Evolutionary conservation across 306 rosid genomes (phyloP).

Genomic region (Castanea crenata): DNA sequence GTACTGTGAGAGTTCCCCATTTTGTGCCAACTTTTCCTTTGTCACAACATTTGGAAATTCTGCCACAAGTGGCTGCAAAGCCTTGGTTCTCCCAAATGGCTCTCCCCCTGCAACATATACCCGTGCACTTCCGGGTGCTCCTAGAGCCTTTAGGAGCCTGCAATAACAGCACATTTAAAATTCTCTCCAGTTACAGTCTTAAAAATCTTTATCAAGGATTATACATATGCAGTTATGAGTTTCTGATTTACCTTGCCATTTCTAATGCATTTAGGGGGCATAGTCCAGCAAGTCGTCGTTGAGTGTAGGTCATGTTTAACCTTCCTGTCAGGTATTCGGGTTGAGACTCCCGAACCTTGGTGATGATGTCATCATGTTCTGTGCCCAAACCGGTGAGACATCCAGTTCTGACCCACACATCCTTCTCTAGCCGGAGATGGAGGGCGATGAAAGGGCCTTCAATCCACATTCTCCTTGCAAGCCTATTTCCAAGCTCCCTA

Average conservation of each 20-base stretch:
- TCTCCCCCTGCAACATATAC: constrained; percentile 55
- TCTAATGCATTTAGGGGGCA: constrained; percentile 57
- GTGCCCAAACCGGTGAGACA: constrained; percentile 58
- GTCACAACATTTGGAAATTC: constrained; percentile 51
- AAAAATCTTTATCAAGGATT: background rate
- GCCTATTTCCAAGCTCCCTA: constrained; percentile 40
- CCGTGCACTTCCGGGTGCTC: constrained; percentile 42
- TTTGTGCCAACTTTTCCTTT: constrained; percentile 47
- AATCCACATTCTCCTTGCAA: constrained; percentile 62
- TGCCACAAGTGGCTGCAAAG: constrained; percentile 44
- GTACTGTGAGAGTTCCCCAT: constrained; percentile 44
- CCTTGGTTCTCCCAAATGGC: constrained; percentile 46
- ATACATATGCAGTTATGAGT: background rate
- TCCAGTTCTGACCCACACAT: constrained; percentile 66
- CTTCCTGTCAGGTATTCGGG: constrained; percentile 51
- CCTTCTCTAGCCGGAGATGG: constrained; percentile 64
- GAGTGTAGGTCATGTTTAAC: constrained; percentile 39
- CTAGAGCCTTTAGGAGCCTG: constrained; percentile 55
- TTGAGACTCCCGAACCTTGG: constrained; percentile 34
- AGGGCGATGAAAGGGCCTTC: constrained; percentile 60
- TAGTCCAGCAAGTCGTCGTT: constrained; percentile 43
- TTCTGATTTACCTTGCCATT: constrained; percentile 42
- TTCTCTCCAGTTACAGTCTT: background rate
- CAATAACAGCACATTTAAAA: background rate
- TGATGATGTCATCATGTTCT: constrained; percentile 31